Evolutionary conservation across 352 stramenopile species (phyloP).

Genomic region (Pilasporangium apinafurcum): DNA sequence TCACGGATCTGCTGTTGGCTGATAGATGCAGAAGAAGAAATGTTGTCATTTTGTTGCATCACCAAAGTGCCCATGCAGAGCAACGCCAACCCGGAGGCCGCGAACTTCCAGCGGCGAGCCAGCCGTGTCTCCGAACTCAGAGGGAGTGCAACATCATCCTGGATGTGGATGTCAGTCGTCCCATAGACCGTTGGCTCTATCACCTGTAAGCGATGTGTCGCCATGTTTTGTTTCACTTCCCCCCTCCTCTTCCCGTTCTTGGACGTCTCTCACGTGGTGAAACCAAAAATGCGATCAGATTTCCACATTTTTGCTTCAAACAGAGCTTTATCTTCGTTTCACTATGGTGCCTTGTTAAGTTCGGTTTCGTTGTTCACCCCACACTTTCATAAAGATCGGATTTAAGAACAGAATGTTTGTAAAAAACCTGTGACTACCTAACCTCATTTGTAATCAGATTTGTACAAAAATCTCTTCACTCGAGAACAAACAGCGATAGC

Average conservation of each 20-base stretch:
- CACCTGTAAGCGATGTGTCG: slow-evolving; percentile 13
- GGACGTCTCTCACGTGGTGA: too few species aligned
- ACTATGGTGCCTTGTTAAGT: too few species aligned
- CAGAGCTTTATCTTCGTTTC: too few species aligned
- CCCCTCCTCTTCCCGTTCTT: neutral
- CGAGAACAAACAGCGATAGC: too few species aligned
- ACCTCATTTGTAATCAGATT: too few species aligned
- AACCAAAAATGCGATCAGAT: too few species aligned
- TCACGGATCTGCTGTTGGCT: neutral
- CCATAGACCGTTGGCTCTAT: slow-evolving; percentile 27
- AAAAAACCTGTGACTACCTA: too few species aligned
- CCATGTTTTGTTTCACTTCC: neutral
- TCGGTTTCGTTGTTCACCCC: too few species aligned
- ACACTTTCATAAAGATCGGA: too few species aligned
- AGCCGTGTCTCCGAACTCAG: neutral
- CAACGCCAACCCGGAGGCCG: slow-evolving; percentile 8
- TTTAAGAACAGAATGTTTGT: too few species aligned
- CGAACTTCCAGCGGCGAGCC: slow-evolving; percentile 3
- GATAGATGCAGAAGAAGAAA: neutral
- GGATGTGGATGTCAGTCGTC: slow-evolving; percentile 10
- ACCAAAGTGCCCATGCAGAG: slow-evolving; percentile 16
- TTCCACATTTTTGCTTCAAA: too few species aligned
- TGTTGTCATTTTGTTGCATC: slow-evolving; percentile 4
- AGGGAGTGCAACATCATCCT: neutral
- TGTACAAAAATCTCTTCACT: too few species aligned